Evolutionary conservation across 345 rosid species (phyloP).

Genomic region (Syzygium grande): DNA sequence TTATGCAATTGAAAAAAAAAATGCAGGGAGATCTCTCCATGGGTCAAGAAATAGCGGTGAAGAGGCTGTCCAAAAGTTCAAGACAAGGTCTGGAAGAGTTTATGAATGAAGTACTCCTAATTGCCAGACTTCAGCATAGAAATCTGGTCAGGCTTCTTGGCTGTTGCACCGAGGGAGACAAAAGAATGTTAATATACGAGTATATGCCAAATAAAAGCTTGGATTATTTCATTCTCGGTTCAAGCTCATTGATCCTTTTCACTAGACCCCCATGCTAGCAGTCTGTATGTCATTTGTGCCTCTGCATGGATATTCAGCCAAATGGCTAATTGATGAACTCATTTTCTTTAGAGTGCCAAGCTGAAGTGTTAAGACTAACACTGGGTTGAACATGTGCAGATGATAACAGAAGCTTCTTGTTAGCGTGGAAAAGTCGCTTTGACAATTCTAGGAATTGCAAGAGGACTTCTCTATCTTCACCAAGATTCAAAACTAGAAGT

Average conservation of each 20-base stretch:
- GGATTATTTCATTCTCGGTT: conserved; percentile 22
- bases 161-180: conserved; percentile 15
- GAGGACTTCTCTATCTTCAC: too few relatives aligned
- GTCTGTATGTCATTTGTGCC: too few relatives aligned
- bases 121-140: conserved; percentile 34
- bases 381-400: conserved; percentile 7
- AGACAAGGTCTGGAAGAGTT: conserved; percentile 23
- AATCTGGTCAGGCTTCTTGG: conserved; percentile 30
- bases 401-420: conserved; percentile 4
- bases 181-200: conserved; percentile 21
- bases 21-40: conserved; percentile 8
- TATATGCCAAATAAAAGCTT: conserved; percentile 26
- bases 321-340: too few relatives aligned
- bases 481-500: too few relatives aligned
- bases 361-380: too few relatives aligned
- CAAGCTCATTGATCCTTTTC: neutral
- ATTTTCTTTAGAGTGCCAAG: too few relatives aligned
- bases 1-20: neutral
- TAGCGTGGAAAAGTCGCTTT: too few relatives aligned
- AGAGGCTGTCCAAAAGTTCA: conserved; percentile 24
- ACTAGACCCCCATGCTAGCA: too few relatives aligned
- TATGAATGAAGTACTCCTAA: conserved; percentile 20
- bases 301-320: too few relatives aligned
- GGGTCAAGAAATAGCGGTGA: conserved; percentile 34
- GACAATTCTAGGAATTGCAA: too few relatives aligned